Evolutionary conservation across 495 filamentous ascomycete species (phyloP).

Genomic region (Penicillium herquei): DNA sequence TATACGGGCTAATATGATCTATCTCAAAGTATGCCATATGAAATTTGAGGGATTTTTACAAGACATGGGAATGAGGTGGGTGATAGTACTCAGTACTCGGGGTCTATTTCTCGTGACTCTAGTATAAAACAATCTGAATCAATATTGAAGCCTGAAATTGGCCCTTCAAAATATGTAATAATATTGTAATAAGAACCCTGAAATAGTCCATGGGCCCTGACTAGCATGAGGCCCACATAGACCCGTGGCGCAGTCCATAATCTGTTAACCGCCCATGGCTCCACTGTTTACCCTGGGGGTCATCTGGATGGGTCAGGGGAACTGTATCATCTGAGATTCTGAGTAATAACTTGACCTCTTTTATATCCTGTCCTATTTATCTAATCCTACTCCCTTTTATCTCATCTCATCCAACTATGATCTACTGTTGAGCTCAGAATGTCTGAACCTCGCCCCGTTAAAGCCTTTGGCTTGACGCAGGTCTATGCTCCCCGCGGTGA

Average conservation of each 20-base stretch:
- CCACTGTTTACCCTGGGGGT: slow-evolving; percentile 8
- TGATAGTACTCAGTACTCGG: too few species aligned
- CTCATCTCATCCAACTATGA: slow-evolving; percentile 2
- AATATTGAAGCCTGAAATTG: too few species aligned
- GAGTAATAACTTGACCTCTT: not conserved
- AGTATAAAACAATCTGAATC: too few species aligned
- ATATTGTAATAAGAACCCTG: too few species aligned
- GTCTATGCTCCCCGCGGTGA: slow-evolving; percentile 56
- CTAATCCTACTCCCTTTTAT: not conserved
- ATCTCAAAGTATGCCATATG: too few species aligned
- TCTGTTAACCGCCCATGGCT: not conserved
- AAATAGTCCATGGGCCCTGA: not conserved
- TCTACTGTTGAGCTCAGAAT: slow-evolving; percentile 13
- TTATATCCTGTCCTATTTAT: not conserved
- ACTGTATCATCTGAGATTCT: slow-evolving; percentile 15
- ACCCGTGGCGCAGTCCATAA: not conserved
- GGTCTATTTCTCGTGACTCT: too few species aligned
- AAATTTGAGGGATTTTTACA: too few species aligned
- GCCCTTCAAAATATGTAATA: too few species aligned
- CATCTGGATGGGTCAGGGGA: slow-evolving; percentile 22
- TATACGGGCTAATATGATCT: not conserved
- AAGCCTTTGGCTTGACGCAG: slow-evolving; percentile 66
- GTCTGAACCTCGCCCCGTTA: slow-evolving; percentile 42
- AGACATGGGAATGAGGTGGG: too few species aligned
- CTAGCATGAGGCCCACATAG: not conserved